A percentile compares a stretch with the other conserved stretches of the same genome.
Conservation (phyloP, 2,329 filamentous ascomycete genomes). For the Dactylonectria estremocensis region DNA sequence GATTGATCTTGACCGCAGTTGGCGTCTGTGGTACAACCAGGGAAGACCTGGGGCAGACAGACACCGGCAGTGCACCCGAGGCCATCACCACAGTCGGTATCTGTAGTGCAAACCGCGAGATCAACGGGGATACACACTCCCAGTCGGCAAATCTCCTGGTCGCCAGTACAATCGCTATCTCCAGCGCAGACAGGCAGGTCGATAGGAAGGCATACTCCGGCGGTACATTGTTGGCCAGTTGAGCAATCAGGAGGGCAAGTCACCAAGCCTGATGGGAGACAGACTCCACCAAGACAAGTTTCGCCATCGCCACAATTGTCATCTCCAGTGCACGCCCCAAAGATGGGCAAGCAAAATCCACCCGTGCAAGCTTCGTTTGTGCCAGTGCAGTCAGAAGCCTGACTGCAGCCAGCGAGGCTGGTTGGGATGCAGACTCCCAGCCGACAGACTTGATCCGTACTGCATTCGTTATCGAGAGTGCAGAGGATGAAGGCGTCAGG, state of each 20-base stretch:
- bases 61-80: constrained; percentile 8
- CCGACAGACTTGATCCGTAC: constrained; percentile 5
- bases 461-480: constrained; percentile 1
- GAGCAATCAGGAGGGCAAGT: constrained; percentile 9
- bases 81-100: not conserved
- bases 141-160: constrained; percentile 8
- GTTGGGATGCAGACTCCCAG: constrained; percentile 12
- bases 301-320: constrained; percentile 5
- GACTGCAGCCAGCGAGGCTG: not conserved
- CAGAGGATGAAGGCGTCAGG: not conserved
- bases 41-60: constrained; percentile 13
- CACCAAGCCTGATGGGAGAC: constrained; percentile 8
- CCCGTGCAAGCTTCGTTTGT: constrained; percentile 3
- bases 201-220: constrained; percentile 7
- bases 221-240: constrained; percentile 8
- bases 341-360: constrained; percentile 9
- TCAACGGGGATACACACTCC: constrained; percentile 11
- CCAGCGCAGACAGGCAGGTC: not conserved
- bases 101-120: constrained; percentile 4
- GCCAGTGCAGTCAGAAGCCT: not conserved
- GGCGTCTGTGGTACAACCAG: not conserved
- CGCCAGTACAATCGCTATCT: not conserved
- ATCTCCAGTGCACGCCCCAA: not conserved
- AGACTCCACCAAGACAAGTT: constrained; percentile 11
- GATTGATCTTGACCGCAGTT: not conserved